Percentiles rank a stretch among this genome's conserved stretches.
phyloP scores from a whole-genome alignment of 2,329 filamentous ascomycete species.

The Colletotrichum agaves region DNA sequence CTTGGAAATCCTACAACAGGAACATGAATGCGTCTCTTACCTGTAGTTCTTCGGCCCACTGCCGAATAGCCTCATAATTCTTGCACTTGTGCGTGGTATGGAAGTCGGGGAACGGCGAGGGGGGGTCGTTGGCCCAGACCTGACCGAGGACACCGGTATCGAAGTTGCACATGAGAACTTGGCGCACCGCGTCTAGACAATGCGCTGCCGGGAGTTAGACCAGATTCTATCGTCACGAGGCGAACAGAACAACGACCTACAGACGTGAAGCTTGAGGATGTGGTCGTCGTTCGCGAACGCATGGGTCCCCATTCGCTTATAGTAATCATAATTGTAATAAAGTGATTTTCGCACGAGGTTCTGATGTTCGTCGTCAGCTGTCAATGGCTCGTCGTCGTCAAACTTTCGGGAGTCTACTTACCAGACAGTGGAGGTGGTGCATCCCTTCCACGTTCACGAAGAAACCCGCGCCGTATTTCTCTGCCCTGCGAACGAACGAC shows the following conservation, averaged over 20 bases:
- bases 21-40: slow-evolving; percentile 39
- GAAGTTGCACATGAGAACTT: slow-evolving; percentile 71
- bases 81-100: slow-evolving; percentile 69
- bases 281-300: slow-evolving; percentile 66
- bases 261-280: slow-evolving; percentile 66
- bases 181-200: slow-evolving; percentile 70
- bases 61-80: slow-evolving; percentile 63
- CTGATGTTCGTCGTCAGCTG: slow-evolving; percentile 43
- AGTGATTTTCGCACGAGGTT: slow-evolving; percentile 68
- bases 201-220: slow-evolving; percentile 53
- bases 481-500: slow-evolving; percentile 65
- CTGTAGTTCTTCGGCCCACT: slow-evolving; percentile 66
- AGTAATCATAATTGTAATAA: slow-evolving; percentile 70
- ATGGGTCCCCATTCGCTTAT: slow-evolving; percentile 58
- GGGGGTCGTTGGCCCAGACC: slow-evolving; percentile 64
- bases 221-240: too few species aligned
- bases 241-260: slow-evolving; percentile 50
- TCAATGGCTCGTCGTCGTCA: not conserved
- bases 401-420: slow-evolving; percentile 40
- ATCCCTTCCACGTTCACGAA: slow-evolving; percentile 67
- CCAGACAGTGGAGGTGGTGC: slow-evolving; percentile 69
- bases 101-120: slow-evolving; percentile 68
- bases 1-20: not conserved
- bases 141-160: slow-evolving; percentile 71
- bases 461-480: slow-evolving; percentile 68